These are phyloP conservation scores for Xerocomus nothofagi DNA, from an alignment of 1,284 basidiomycete genomes.

Conservation along the genomic window DNA sequence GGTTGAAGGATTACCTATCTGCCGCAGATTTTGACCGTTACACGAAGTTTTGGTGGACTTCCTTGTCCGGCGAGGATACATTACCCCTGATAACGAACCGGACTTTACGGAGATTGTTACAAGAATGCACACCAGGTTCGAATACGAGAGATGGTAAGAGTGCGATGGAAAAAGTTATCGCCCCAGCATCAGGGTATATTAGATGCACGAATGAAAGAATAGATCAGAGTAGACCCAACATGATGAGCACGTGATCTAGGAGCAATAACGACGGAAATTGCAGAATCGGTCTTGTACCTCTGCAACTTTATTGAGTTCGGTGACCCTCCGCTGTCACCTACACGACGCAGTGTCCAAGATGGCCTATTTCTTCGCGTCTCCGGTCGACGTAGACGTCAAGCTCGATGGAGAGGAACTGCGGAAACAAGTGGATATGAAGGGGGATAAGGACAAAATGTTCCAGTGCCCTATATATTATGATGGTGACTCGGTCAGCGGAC, in stretches of 20 bases:
- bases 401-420: constrained; percentile 85
- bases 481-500: constrained; percentile 86
- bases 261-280: neutral
- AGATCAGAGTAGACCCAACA: no score
- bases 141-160: constrained; percentile 55
- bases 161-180: neutral
- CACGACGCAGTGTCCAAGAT: constrained; percentile 30
- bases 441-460: constrained; percentile 77
- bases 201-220: neutral
- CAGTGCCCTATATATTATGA: constrained; percentile 95
- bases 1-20: constrained; percentile 3
- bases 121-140: constrained; percentile 68
- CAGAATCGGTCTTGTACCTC: neutral
- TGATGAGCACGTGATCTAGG: constrained; percentile 7
- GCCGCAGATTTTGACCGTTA: neutral
- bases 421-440: constrained; percentile 74
- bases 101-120: constrained; percentile 72
- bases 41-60: constrained; percentile 78
- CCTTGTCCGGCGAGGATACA: constrained; percentile 72
- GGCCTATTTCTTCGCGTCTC: constrained; percentile 90
- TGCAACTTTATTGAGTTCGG: neutral
- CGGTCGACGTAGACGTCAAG: constrained; percentile 90
- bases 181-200: neutral
- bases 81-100: constrained; percentile 78
- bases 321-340: constrained; percentile 2